Evolutionary conservation across 225 moss, liverwort and hornwort genomes (phyloP), one percentile per base, ranked within the genome.

Genomic region (Takakia lepidozioides): DNA sequence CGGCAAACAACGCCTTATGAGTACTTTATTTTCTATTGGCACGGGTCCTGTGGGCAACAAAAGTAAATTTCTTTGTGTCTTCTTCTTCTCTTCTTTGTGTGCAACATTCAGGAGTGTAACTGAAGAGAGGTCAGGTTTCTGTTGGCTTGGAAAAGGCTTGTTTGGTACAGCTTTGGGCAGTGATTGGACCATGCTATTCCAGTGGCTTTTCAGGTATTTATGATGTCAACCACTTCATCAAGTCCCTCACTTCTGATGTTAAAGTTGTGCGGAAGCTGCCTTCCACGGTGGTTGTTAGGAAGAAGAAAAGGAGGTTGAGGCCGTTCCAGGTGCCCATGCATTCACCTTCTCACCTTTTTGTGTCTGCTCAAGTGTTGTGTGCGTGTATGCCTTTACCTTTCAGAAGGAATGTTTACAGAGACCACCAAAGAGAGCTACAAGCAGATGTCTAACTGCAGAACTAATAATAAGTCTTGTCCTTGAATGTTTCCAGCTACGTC

Each of bases 191-290:
- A 36, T 59, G 45, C 57, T 58, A 63, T 73, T 81, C 29, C 87
- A 98, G 91, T 85, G 91, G 80, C 36, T 91, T 98, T 81, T 66
- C 87, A 87, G 91, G 78, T 68, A 70, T 98, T 50, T 98, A 98
- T 66, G 87, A 98, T 43, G 81, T 77, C 47, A 67, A 73, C 19
- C 83, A 91, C 76, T 98, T 98, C 70, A 87, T 91, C 61, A 67
- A 66, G 9, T 69, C 85, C 4, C 71, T 98, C 58, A 76, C 78
- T 46, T 61, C 72, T 11, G 98, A 98, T 62, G 79, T 88, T 45
- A 73, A 62, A 61, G 62, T 98, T 44, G 80, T 98, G 56, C 71
- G 54, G 48, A 45, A 60, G 48, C 75, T 98, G 46, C 91, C 98
- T 46, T 51, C 74, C 43, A 65, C 63, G 25, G 74, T 72, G 64